A percentile compares a stretch with the other conserved stretches of the same genome.
Evolutionary conservation across 73 alveolate species (phyloP).

Genomic region (Durusdinium trenchii): DNA sequence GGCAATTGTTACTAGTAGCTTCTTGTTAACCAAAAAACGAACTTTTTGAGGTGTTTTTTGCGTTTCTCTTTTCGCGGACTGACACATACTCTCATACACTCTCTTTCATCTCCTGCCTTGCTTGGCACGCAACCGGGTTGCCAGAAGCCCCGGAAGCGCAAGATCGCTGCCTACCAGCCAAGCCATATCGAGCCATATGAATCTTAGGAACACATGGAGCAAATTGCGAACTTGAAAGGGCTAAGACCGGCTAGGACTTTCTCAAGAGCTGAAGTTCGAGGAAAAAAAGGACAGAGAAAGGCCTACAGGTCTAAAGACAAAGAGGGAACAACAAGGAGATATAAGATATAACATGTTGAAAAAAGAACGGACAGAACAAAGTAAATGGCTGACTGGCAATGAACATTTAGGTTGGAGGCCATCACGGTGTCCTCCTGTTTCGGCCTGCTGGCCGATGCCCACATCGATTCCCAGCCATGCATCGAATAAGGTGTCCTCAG

Average conservation of each 20-base stretch:
- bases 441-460: slow-evolving; percentile 47
- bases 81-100: not conserved
- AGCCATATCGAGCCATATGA: not conserved
- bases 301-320: too few relatives aligned
- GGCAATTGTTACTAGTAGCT: too few relatives aligned
- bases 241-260: too few relatives aligned
- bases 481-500: slow-evolving; percentile 82
- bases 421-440: not conserved
- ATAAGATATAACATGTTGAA: too few relatives aligned
- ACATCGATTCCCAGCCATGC: slow-evolving; percentile 88
- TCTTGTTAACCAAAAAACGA: too few relatives aligned
- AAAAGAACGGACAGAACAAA: too few relatives aligned
- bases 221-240: too few relatives aligned
- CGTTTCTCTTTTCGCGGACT: not conserved
- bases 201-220: not conserved
- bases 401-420: too few relatives aligned
- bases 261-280: too few relatives aligned
- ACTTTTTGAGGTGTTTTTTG: not conserved
- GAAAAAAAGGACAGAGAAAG: too few relatives aligned
- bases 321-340: too few relatives aligned
- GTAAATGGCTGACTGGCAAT: too few relatives aligned
- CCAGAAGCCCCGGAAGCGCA: slow-evolving; percentile 55
- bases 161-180: slow-evolving; percentile 8
- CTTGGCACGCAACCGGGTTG: slow-evolving; percentile 67
- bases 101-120: slow-evolving; percentile 17